Base-by-base conservation (phyloP, 1,139 yeast genomes). In the Kodamaea alishanica region DNA sequence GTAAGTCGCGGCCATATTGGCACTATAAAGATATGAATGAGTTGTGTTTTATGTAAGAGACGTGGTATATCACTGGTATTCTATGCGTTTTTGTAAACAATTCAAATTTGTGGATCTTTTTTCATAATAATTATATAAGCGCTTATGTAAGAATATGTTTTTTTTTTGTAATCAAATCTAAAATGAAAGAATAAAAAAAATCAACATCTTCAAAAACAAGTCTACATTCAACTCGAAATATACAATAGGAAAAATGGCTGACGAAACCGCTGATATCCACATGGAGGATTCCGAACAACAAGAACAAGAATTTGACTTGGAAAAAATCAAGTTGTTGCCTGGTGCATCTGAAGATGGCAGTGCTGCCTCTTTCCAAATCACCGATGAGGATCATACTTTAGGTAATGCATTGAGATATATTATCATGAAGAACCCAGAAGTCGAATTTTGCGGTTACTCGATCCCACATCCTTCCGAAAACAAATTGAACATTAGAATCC, bases 391-490 rank as follows among this genome's bases (percentile, higher is more conserved):
- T 63, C 98, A 92, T 60, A 92, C 98, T 1, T 66, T 92, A 41
- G 98, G 97, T 23, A 92, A 92, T 59, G 86, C 97, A 5, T 75
- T 92, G 43, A 81, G 97, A 60, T 90, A 89, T 62, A 80, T 92
- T 56, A 88, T 92, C 53, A 89, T 92, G 96, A 90, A 90, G 67
- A 92, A 92, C 65, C 96, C 97, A 29, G 95, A 89, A 51, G 97
- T 92, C 26, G 98, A 92, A 58, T 92, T 94, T 62, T 92, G 97
- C 58, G 98, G 98, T 42, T 92, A 92, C 67, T 87, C 97, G 35
- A 94, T 92, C 47, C 98, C 98, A n/a, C 98, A 92, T 65, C 98
- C 98, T 24, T 87, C 96, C 27, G 98, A 94, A 64, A 77, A 88
- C 45, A 84, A 86, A 53, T 69, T 92, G 65, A 89, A 94, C 66